Evolutionary conservation across 164 flowering plant genomes (phyloP).

Genomic region (Berberis vulgaris): DNA sequence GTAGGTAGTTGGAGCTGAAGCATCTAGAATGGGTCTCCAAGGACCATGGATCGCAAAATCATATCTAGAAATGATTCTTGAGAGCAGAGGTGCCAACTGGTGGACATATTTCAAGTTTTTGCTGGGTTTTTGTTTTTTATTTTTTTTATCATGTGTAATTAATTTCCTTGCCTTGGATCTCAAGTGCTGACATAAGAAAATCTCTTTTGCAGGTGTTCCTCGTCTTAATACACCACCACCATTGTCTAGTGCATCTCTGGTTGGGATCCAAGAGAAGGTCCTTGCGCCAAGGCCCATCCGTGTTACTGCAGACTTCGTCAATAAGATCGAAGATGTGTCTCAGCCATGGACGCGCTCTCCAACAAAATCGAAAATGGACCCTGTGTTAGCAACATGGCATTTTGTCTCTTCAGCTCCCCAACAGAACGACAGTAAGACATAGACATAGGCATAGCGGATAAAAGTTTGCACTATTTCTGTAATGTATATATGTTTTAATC

Average conservation of each 20-base stretch:
- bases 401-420: slow-evolving; percentile 51
- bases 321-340: slow-evolving; percentile 69
- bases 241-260: slow-evolving; percentile 30
- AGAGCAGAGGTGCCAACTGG: slow-evolving; percentile 55
- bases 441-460: not conserved
- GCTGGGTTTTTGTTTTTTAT: not conserved
- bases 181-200: slow-evolving; percentile 9
- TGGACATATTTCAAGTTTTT: not conserved
- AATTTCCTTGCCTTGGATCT: slow-evolving; percentile 8
- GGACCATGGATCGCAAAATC: slow-evolving; percentile 99
- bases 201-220: slow-evolving; percentile 71
- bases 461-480: too few species aligned
- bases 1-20: slow-evolving; percentile 85
- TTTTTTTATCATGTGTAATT: not conserved
- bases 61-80: slow-evolving; percentile 91
- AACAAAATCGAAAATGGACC: slow-evolving; percentile 87
- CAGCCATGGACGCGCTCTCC: slow-evolving; percentile 99
- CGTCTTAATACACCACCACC: slow-evolving; percentile 94
- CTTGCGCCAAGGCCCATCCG: slow-evolving; percentile 84
- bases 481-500: too few species aligned
- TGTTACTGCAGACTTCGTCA: slow-evolving; percentile 48
- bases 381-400: slow-evolving; percentile 78
- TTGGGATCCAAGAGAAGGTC: slow-evolving; percentile 47
- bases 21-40: slow-evolving; percentile 52
- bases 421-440: slow-evolving; percentile 26